Conservation (phyloP, 2,329 filamentous ascomycete genomes). For the Apiospora sp. region DNA sequence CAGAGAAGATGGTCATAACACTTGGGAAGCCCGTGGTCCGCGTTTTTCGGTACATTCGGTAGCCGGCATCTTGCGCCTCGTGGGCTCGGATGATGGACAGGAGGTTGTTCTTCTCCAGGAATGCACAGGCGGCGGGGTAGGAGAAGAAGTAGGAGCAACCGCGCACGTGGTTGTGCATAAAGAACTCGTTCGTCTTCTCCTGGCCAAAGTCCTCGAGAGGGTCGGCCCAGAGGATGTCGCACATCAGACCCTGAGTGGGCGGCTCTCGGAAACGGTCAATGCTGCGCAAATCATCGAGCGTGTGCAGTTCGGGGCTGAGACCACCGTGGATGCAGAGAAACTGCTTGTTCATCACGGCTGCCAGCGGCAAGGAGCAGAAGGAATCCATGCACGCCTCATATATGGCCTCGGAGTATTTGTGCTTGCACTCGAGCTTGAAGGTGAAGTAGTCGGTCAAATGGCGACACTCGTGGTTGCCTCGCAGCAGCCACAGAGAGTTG, state of each 20-base stretch:
- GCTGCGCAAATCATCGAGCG: conserved; percentile 91
- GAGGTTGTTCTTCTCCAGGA: conserved; percentile 98
- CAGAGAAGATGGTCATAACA: conserved; percentile 99
- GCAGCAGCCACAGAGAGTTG: conserved; percentile 93
- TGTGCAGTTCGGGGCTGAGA: conserved; percentile 93
- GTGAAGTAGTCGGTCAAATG: conserved; percentile 99
- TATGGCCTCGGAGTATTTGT: conserved; percentile 96
- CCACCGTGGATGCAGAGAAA: conserved; percentile 98
- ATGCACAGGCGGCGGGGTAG: conserved; percentile 94
- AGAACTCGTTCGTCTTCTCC: conserved; percentile 97
- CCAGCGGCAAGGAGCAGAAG: conserved; percentile 91
- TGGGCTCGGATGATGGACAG: conserved; percentile 97
- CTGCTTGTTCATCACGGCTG: conserved; percentile 99
- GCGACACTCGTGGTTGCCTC: conserved; percentile 97
- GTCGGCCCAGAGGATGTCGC: conserved; percentile 98
- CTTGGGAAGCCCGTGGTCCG: conserved; percentile 97
- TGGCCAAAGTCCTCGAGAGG: conserved; percentile 98
- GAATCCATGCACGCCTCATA: conserved; percentile 99
- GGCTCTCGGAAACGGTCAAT: conserved; percentile 98
- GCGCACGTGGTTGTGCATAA: conserved; percentile 97
- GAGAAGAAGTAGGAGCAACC: conserved; percentile 99
- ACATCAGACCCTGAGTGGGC: conserved; percentile 97
- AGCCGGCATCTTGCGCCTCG: conserved; percentile 97
- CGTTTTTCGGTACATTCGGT: conserved; percentile 99
- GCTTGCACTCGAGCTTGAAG: conserved; percentile 99